Percentiles rank a stretch among this genome's conserved stretches.
Conservation (phyloP, 192 early-diverging fungal genomes). For the Rhizophagus sp. region DNA sequence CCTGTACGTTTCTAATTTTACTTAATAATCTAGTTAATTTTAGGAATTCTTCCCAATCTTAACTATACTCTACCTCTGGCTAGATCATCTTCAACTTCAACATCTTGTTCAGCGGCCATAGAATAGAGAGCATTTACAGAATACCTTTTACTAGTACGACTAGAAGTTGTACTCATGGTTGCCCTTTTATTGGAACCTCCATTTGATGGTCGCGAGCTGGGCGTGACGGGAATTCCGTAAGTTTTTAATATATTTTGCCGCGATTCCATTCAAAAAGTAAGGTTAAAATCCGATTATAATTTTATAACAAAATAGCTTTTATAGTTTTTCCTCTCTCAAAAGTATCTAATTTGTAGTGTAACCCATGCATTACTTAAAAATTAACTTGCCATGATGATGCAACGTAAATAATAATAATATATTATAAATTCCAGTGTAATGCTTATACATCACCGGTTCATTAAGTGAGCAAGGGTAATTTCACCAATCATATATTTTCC, state of each 20-base stretch:
- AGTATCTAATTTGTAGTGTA: too few species aligned
- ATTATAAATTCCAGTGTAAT: neutral
- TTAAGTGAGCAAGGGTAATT: too few species aligned
- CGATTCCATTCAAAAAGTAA: constrained; percentile 19
- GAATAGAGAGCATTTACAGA: constrained; percentile 73
- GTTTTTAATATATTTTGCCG: constrained; percentile 23
- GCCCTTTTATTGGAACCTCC: neutral
- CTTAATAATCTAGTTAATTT: neutral
- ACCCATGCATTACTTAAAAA: too few species aligned
- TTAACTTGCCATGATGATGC: too few species aligned
- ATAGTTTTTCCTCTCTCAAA: neutral
- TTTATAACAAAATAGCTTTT: neutral
- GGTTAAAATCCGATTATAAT: neutral
- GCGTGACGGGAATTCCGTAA: constrained; percentile 26
- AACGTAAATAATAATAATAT: neutral
- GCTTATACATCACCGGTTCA: neutral
- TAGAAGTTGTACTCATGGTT: constrained; percentile 37
- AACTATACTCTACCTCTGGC: constrained; percentile 67
- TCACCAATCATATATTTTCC: constrained; percentile 1
- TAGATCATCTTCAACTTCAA: constrained; percentile 91
- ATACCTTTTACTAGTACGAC: constrained; percentile 67
- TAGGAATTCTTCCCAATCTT: neutral
- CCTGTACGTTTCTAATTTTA: neutral
- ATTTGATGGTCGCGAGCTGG: constrained; percentile 12
- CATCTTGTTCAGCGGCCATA: constrained; percentile 89